Evolutionary conservation across 2,329 filamentous ascomycete species (phyloP).

Genomic region (Fusarium papillatum): DNA sequence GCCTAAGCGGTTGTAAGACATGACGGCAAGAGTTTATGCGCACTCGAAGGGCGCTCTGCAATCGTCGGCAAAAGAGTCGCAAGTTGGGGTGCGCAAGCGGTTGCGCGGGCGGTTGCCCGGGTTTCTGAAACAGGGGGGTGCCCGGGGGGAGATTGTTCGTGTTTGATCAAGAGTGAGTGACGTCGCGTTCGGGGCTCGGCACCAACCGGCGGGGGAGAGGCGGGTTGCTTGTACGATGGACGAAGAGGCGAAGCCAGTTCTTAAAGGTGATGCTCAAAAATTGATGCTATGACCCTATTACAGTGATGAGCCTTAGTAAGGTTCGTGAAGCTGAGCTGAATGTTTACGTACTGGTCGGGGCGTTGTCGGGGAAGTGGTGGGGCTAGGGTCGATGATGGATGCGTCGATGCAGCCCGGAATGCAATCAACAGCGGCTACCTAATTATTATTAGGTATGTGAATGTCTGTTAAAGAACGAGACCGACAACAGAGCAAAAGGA

Average conservation of each 20-base stretch:
- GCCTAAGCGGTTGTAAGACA: slow-evolving; percentile 84
- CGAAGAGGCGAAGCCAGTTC: background rate
- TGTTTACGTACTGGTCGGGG: background rate
- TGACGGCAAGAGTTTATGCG: slow-evolving; percentile 54
- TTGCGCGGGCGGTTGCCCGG: slow-evolving; percentile 38
- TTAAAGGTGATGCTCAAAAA: background rate
- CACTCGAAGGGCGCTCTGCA: slow-evolving; percentile 35
- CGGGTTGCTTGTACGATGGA: background rate
- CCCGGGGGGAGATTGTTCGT: slow-evolving; percentile 12
- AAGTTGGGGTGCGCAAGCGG: background rate
- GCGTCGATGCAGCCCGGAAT: background rate
- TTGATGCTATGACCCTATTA: background rate
- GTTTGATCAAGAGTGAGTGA: slow-evolving; percentile 23
- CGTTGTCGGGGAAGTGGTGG: background rate
- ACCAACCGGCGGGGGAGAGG: slow-evolving; percentile 25
- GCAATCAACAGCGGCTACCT: background rate
- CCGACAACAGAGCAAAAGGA: background rate
- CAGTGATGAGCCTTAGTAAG: background rate
- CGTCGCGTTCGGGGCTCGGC: slow-evolving; percentile 36
- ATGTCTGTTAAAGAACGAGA: background rate
- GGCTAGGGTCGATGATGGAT: background rate
- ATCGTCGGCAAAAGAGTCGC: slow-evolving; percentile 17
- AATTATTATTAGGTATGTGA: background rate
- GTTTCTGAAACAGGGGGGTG: slow-evolving; percentile 27
- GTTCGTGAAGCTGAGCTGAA: background rate